Base-by-base conservation (phyloP, 2,329 filamentous ascomycete genomes). In the Pseudogymnoascus sp. region DNA sequence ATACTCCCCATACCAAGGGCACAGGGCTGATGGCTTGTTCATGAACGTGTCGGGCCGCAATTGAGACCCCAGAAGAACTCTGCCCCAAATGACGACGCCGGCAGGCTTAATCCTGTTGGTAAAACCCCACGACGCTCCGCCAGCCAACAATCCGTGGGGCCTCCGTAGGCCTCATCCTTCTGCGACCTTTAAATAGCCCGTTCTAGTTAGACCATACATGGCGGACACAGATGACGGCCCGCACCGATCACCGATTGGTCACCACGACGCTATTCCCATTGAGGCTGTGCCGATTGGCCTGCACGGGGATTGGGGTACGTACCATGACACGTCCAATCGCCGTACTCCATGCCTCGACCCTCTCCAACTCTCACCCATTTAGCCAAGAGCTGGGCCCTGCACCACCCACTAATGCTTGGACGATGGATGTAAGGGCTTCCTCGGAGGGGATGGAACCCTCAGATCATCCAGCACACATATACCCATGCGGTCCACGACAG, bases 201-300 rank as follows among this genome's bases (percentile, higher is more conserved):
- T 56, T 56, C n/a, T 26, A 56, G 46, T 56, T 56, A 56, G 46
- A 56, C 23, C 46, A 31, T n/a, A 31, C 46, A 56, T 56, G 46
- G 26, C 46, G 46, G 29, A 33, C 46, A 56, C 46, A 56, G 10
- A 53, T 53, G 46, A 31, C 46, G 46, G 46, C 46, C 46, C 46
- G 46, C 46, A 56, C 46, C 46, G 46, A 56, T 33, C 46, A 56
- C 46, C 46, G 26, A 56, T 56, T 56, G 46, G 46, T 13, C 46
- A 33, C 9, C 1, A 33, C 26, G 26, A 19, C 46, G 46, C 46
- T 56, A 56, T 56, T 56, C 46, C 46, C 26, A 31, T 56, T 17
- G 46, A 56, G 46, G 46, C 26, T 56, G 46, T 56, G 46, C 46
- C n/a, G 23, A 9, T 19, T 31, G 29, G 26, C 33, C n/a, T 56